Base-by-base conservation (phyloP, 192 early-diverging fungal genomes). In the Coemansia sp. region DNA sequence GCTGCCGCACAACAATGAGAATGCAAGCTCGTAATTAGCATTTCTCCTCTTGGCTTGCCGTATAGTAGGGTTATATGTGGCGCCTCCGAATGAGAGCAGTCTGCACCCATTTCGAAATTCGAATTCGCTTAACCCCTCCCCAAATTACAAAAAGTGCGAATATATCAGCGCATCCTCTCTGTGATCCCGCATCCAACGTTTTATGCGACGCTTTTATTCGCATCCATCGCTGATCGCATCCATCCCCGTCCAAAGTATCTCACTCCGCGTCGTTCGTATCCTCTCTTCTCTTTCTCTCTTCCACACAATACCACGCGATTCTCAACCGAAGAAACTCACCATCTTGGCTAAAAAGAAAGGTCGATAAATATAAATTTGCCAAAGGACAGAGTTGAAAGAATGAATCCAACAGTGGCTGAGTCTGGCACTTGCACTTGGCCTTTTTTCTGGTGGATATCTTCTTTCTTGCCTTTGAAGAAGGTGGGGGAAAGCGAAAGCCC, bases 351-450 rank as follows among this genome's bases (percentile, higher is more conserved):
- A 31, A 61, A 50, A 36, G 33, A 47, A 25, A 27, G 20, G 41
- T 61, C 37, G 59, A 56, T 38, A 40, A 68, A 56, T 29, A 53
- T 66, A 61, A 22, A 30, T 28, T 53, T 68, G 59, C 58, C 65
- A 38, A 55, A 61, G 57, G 52, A 68, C 53, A 56, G 65, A 68
- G 53, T 48, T 67, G 65, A 68, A 61, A 68, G 65, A 68, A 55
- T 47, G 65, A 68, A 53, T 19, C 28, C 58, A 30, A 23, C n/a
- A 52, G 17, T 25, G 45, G 22, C 22, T 14, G 15, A 48, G 34
- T 1, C 34, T 11, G 34, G 8, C 7, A 5, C 34, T 36, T 36
- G 34, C 34, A 36, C 4, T 36, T 36, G 5, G 7, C 13, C 13
- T 36, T 36, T n/a, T n/a, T n/a, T n/a, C n/a, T n/a, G n/a, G n/a